phyloP scores from a whole-genome alignment of 441 rosid species.

The Corymbia citriodora region DNA sequence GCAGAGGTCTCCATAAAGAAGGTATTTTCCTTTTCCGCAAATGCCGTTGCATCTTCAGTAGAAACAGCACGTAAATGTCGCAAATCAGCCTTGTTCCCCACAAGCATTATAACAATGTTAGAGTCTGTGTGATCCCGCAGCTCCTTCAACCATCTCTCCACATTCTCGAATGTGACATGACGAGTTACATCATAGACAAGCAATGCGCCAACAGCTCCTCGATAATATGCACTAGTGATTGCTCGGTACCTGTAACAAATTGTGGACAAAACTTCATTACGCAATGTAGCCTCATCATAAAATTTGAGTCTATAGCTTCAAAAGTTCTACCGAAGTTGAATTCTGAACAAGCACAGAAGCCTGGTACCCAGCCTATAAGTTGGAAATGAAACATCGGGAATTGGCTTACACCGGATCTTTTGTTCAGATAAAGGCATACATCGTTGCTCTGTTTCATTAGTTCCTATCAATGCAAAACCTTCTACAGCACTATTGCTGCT shows the following conservation, averaged over 20 bases:
- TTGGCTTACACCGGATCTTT: neutral
- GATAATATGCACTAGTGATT: constrained; percentile 1
- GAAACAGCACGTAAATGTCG: constrained; percentile 1
- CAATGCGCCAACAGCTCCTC: neutral
- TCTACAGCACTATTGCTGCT: neutral
- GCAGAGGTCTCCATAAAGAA: constrained; percentile 4
- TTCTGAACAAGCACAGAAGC: neutral
- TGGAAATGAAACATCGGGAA: neutral
- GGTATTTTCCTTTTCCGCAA: neutral
- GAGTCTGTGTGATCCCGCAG: constrained; percentile 2
- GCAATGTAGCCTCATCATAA: neutral
- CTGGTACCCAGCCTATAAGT: neutral
- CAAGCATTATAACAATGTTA: neutral
- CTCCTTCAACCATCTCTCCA: constrained; percentile 5
- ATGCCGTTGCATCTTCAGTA: neutral
- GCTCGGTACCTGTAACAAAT: neutral
- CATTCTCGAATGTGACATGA: neutral
- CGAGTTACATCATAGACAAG: neutral
- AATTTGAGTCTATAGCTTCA: neutral
- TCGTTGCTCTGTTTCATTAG: neutral
- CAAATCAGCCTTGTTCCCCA: constrained; percentile 3
- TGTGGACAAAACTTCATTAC: neutral
- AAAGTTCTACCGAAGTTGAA: neutral
- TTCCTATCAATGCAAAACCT: neutral
- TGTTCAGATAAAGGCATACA: neutral